Conservation (phyloP, 768 basidiomycete species). For the Pulveroboletus sp. region DNA sequence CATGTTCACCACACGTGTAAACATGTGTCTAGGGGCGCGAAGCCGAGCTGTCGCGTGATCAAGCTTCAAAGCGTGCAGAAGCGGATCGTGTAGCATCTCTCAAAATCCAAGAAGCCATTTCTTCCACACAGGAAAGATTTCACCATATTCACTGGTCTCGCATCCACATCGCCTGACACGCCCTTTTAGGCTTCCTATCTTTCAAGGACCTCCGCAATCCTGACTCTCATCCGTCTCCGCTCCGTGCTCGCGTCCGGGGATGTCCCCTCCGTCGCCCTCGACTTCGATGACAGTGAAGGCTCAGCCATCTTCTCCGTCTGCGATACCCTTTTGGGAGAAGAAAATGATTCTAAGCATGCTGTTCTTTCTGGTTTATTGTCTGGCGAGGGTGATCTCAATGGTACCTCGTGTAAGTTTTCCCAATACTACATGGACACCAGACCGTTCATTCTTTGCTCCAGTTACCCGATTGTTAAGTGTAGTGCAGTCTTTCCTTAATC, state of each 20-base stretch:
- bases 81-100: conserved; percentile 54
- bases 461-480: conserved; percentile 64
- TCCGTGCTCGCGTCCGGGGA: conserved; percentile 46
- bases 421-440: neutral
- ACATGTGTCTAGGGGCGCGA: conserved; percentile 52
- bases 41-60: conserved; percentile 56
- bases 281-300: conserved; percentile 51
- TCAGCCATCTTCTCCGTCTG: conserved; percentile 51
- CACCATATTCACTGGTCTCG: neutral
- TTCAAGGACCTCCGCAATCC: conserved; percentile 46
- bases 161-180: neutral
- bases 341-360: conserved; percentile 47
- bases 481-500: conserved; percentile 49
- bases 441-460: conserved; percentile 27
- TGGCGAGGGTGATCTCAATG: conserved; percentile 58
- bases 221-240: conserved; percentile 61
- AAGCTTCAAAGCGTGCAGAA: conserved; percentile 53
- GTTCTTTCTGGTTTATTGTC: conserved; percentile 56
- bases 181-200: conserved; percentile 41
- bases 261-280: conserved; percentile 39
- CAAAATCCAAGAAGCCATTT: conserved; percentile 53
- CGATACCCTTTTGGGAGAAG: conserved; percentile 56
- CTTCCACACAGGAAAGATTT: conserved; percentile 53
- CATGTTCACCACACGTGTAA: conserved; percentile 1
- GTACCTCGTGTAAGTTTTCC: conserved; percentile 58